Evolutionary conservation across 257 asterid species (phyloP), one percentile per base, ranked within the genome.

Genomic region (Dorcoceras hygrometricum): DNA sequence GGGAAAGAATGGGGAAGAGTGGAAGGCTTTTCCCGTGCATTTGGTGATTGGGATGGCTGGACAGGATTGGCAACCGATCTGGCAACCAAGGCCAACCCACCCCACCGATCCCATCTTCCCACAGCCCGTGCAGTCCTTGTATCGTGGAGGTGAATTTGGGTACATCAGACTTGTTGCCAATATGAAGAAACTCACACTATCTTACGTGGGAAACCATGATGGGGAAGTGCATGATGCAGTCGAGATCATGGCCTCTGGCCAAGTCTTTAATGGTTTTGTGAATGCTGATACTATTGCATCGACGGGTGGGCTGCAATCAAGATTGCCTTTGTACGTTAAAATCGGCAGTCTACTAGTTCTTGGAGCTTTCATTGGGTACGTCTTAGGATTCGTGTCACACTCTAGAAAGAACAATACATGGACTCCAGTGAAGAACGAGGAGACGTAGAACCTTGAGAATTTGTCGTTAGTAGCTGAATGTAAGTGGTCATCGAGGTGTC

Each of bases 1-100:
- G 23, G 86, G 68, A 65, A 59, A 28, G 59, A 75, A 75, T 24
- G 81, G 79, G 59, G 80, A 82, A 66, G 75, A 74, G 22, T 69
- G 70, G 58, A 56, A 78, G 79, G 81, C 81, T 1, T 80, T 74
- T 66, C 95, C 94, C 0, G 90, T 93, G 59, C 98, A 90, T 26
- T 36, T 84, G 76, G 97, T 93, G 81, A 93, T 89, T 36, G 98
- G 98, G 59, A 93, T 93, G 97, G 96, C 83, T 0, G 97, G 95
- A 16, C 98, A 93, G 73, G 98, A 89, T 65, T 92, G 95, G 95
- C 98, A 92, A 57, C 91, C 96, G 8, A 83, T 79, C 20, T 92
- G 98, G 98, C 78, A 83, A 61, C 97, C 97, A 1, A 80, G 98
- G 74, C 65, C 72, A 0, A 79, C 80, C 64, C 97, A 89, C 75